A percentile compares a stretch with the other conserved stretches of the same genome.
phyloP scores from a whole-genome alignment of 805 yeast genomes.

The Saturnispora saitoi region DNA sequence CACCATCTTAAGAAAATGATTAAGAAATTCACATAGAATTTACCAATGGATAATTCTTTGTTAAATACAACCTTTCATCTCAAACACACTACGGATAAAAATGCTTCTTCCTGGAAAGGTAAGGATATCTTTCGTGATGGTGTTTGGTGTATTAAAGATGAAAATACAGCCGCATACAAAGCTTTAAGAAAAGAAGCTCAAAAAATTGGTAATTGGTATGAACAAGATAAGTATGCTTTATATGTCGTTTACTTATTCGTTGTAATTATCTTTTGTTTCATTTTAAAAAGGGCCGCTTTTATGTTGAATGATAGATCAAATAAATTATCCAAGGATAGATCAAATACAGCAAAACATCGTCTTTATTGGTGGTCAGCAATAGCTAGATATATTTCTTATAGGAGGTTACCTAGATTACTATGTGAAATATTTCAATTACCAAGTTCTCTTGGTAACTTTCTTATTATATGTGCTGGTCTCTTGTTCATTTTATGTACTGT shows the following conservation, averaged over 20 bases:
- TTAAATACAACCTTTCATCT: background rate
- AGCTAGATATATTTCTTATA: slow-evolving; percentile 27
- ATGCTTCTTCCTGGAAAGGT: slow-evolving; percentile 4
- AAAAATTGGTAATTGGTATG: slow-evolving; percentile 24
- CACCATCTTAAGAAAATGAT: too few relatives aligned
- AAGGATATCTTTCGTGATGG: slow-evolving; percentile 10
- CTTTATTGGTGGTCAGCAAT: slow-evolving; percentile 23
- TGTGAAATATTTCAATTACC: slow-evolving; percentile 32
- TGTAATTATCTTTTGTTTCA: slow-evolving; percentile 29
- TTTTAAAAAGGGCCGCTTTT: slow-evolving; percentile 25
- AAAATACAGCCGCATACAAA: slow-evolving; percentile 20
- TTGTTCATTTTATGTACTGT: slow-evolving; percentile 28
- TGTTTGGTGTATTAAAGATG: slow-evolving; percentile 16
- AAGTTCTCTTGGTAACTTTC: slow-evolving; percentile 30
- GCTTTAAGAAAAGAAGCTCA: slow-evolving; percentile 25
- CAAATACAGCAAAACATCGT: slow-evolving; percentile 1
- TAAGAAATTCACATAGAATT: too few relatives aligned
- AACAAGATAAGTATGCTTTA: slow-evolving; percentile 29
- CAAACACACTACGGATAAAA: background rate
- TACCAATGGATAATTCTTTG: background rate
- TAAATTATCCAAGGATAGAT: slow-evolving; percentile 1
- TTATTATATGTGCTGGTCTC: slow-evolving; percentile 26
- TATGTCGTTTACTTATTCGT: slow-evolving; percentile 34
- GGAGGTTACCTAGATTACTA: slow-evolving; percentile 25
- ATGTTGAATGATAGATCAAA: slow-evolving; percentile 15